A percentile compares a stretch with the other conserved stretches of the same genome.
phyloP scores from a whole-genome alignment of 2,329 filamentous ascomycete species.

The Aciculosporium take region DNA sequence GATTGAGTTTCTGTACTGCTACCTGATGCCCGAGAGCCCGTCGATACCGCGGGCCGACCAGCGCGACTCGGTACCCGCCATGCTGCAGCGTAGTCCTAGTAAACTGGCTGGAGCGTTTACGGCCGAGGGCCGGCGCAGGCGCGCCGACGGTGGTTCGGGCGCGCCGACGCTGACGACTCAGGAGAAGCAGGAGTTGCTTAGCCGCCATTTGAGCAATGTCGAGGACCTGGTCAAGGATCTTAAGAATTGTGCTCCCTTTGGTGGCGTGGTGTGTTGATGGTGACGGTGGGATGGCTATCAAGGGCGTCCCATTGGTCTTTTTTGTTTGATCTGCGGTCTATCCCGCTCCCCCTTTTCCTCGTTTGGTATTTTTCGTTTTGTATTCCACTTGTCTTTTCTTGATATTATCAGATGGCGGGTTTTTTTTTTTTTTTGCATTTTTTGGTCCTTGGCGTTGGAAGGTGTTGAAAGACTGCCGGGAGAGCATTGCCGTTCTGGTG shows the following conservation, averaged over 20 bases:
- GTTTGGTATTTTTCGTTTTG: not conserved
- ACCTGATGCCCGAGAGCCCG: slow-evolving; percentile 82
- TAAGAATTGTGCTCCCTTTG: slow-evolving; percentile 63
- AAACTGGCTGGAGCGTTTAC: slow-evolving; percentile 48
- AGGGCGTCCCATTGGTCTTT: not conserved
- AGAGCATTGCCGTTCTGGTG: not conserved
- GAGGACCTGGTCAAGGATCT: slow-evolving; percentile 77
- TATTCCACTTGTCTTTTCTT: not conserved
- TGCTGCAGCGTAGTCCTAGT: slow-evolving; percentile 53
- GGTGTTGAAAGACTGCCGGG: slow-evolving; percentile 11
- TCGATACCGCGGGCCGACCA: slow-evolving; percentile 36
- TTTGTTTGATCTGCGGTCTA: not conserved
- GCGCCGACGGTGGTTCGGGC: slow-evolving; percentile 23
- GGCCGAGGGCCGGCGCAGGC: slow-evolving; percentile 17
- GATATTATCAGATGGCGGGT: not conserved
- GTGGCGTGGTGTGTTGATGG: slow-evolving; percentile 36
- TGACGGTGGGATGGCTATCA: not conserved
- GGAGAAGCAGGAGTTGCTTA: slow-evolving; percentile 70
- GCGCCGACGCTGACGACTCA: slow-evolving; percentile 49
- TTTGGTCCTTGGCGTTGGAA: slow-evolving; percentile 3
- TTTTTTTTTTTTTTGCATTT: not conserved
- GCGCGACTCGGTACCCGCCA: slow-evolving; percentile 31
- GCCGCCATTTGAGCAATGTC: slow-evolving; percentile 65
- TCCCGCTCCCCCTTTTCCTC: not conserved
- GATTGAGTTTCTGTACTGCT: slow-evolving; percentile 97